phyloP scores from a whole-genome alignment of 164 flowering plant species.

The Santalum album region DNA sequence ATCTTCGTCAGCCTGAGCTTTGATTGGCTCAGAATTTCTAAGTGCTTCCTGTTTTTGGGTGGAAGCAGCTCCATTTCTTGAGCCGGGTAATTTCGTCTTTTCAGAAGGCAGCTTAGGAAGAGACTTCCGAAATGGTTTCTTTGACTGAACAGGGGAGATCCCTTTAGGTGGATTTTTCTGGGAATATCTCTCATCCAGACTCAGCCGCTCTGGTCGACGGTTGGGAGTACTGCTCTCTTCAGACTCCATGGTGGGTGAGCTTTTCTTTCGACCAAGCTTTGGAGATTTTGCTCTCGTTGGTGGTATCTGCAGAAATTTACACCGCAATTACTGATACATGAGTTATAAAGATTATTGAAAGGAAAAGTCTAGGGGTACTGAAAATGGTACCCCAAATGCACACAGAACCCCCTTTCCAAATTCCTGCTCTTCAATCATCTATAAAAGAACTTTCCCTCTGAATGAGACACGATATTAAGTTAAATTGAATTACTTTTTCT shows the following conservation, averaged over 20 bases:
- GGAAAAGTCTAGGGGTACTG: no score
- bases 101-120: slow-evolving; percentile 85
- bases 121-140: slow-evolving; percentile 70
- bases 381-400: no score
- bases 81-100: slow-evolving; percentile 29
- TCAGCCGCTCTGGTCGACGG: slow-evolving; percentile 33
- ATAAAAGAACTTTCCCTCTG: no score
- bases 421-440: no score
- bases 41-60: slow-evolving; percentile 15
- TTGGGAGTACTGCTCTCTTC: slow-evolving; percentile 31
- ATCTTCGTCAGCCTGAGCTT: slow-evolving; percentile 13
- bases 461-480: no score
- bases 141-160: slow-evolving; percentile 22
- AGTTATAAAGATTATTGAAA: no score
- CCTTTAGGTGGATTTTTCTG: slow-evolving; percentile 30
- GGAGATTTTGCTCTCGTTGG: slow-evolving; percentile 92
- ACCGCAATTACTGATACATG: background rate
- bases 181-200: slow-evolving; percentile 52
- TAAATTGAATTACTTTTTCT: no score
- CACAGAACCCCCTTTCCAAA: no score
- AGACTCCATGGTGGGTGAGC: slow-evolving; percentile 21
- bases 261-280: slow-evolving; percentile 76
- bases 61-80: slow-evolving; percentile 18
- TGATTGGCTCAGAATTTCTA: slow-evolving; percentile 12
- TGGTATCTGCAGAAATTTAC: slow-evolving; percentile 50